Base-by-base conservation (phyloP, 1,284 basidiomycete species). In the Fomitopsis pinicola region DNA sequence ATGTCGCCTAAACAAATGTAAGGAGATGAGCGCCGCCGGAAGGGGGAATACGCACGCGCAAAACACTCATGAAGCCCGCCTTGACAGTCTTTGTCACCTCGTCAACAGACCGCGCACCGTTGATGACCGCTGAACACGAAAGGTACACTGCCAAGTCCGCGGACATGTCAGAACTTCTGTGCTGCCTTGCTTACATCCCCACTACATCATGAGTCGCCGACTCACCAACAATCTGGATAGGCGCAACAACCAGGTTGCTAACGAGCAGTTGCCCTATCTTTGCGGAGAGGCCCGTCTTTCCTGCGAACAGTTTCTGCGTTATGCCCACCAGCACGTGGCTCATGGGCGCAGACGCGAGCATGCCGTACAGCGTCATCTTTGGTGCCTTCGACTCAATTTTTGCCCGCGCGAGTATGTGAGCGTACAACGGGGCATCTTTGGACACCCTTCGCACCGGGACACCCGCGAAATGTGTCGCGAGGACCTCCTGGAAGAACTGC, bases 351-450 rank as follows among this genome's bases (percentile, higher is more conserved):
- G 91, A 92, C 58, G 95, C 81, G 65, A 90, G 81, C 77, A 91
- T 88, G 65, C 94, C 94, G 69, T 94, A 95, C 33, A 90, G 61
- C 3, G 86, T 88, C 89, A 95, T 93, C 76, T 94, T 92, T 66
- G 90, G 61, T 8, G 92, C 89, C 66, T 84, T 86, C 55, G 75
- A 56, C 69, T 90, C 80, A 52, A 93, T 72, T 68, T 87, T 86
- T 17, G 80, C 75, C 55, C 76, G 75, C 9, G 84, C 83, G 57
- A 92, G 79, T 7, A 78, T 69, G 64, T 85, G 83, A 42, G 79
- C 67, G 64, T 85, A 70, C 14, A 76, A 59, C 1, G 88, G 80
- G 0, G 85, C 82, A 75, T 85, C 76, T 64, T 85, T 86, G 33
- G 82, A 64, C 17, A 82, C 76, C 45, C 76, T 78, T 54, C 72